Conservation (phyloP, 345 rosid genomes). For the Alliaria petiolata region DNA sequence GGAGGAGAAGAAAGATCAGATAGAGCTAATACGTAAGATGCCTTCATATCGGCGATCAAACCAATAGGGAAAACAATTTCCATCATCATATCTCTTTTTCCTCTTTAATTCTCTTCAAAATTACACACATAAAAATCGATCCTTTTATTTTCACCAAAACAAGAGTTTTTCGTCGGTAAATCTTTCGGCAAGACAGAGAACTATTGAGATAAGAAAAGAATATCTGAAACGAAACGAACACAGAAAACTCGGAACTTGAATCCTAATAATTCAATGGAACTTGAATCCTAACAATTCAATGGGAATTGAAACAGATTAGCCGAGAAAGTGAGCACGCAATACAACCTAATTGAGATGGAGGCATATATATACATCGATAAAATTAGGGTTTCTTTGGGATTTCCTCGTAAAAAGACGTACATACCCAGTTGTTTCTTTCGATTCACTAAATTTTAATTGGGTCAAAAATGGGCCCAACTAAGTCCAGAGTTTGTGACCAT, state of each 20-base stretch:
- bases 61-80: constrained; percentile 32
- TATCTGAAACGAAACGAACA: too few species aligned
- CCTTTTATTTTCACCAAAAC: background rate
- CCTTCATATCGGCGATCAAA: constrained; percentile 37
- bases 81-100: constrained; percentile 22
- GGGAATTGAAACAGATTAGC: background rate
- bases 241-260: background rate
- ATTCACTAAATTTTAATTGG: background rate
- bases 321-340: background rate
- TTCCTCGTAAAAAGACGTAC: constrained; percentile 10
- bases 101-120: background rate
- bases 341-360: background rate
- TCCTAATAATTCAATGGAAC: background rate
- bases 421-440: background rate
- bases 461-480: background rate
- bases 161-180: background rate
- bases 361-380: background rate
- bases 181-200: background rate
- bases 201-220: background rate
- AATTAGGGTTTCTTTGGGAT: constrained; percentile 7
- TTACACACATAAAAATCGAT: background rate
- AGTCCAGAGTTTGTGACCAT: background rate
- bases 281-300: too few species aligned
- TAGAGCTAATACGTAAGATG: constrained; percentile 38
- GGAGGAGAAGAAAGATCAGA: constrained; percentile 19